These are phyloP conservation scores for Malus sieversii DNA, from an alignment of 306 rosid species.

Conservation along the genomic window DNA sequence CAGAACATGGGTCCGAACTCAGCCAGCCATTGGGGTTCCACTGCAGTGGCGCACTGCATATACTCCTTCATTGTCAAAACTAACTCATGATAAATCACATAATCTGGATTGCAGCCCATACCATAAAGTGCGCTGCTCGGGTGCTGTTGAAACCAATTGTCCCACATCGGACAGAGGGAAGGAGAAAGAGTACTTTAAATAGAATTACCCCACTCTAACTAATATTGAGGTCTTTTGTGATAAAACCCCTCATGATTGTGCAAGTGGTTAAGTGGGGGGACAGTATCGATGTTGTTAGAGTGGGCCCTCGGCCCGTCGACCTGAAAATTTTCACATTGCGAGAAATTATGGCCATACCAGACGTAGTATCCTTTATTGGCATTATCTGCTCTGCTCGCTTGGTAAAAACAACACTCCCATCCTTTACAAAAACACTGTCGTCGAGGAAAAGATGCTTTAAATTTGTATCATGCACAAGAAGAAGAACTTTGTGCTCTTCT, in stretches of 20 bases:
- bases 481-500: constrained; percentile 84
- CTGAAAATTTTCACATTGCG: constrained; percentile 6
- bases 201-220: no score
- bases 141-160: constrained; percentile 13
- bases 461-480: constrained; percentile 83
- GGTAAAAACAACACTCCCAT: constrained; percentile 53
- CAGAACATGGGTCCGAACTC: constrained; percentile 92
- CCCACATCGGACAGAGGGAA: no score
- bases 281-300: no score
- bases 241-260: no score
- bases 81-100: constrained; percentile 81
- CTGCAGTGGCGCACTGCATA: constrained; percentile 96
- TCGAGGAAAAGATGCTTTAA: constrained; percentile 82
- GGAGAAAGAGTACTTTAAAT: no score
- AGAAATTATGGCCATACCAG: constrained; percentile 93
- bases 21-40: constrained; percentile 96
- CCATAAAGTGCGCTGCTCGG: constrained; percentile 92
- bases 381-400: constrained; percentile 86
- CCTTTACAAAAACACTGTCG: constrained; percentile 32
- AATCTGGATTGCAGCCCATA: constrained; percentile 90
- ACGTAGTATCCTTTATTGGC: constrained; percentile 93
- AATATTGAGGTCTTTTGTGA: no score
- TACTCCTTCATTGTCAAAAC: constrained; percentile 75
- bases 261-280: no score
- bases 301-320: no score